Evolutionary conservation across 768 basidiomycete genomes (phyloP).

Genomic region (Tremella mesenterica): DNA sequence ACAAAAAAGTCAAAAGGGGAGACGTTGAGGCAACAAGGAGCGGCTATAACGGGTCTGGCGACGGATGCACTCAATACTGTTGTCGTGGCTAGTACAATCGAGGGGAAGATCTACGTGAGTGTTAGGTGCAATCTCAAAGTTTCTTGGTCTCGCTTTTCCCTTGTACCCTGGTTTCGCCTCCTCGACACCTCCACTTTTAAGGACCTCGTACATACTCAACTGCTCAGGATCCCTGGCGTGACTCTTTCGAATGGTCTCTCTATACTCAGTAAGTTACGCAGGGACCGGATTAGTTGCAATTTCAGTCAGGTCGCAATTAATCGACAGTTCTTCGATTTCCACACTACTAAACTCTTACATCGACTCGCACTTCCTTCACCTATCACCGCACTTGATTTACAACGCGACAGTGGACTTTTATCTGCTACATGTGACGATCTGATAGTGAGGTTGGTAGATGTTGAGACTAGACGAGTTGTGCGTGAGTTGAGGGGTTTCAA

Average conservation of each 20-base stretch:
- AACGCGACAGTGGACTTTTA: conserved; percentile 75
- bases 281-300: no score
- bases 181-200: no score
- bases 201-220: no score
- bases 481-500: conserved; percentile 78
- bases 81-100: conserved; percentile 74
- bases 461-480: conserved; percentile 79
- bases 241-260: no score
- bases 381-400: conserved; percentile 62
- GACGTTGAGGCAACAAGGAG: conserved; percentile 50
- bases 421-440: conserved; percentile 80
- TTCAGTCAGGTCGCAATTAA: neutral
- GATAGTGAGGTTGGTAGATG: conserved; percentile 74
- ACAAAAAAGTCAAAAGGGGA: no score
- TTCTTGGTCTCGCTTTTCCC: neutral
- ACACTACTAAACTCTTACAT: conserved; percentile 65
- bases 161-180: no score
- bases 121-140: no score
- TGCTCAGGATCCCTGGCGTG: no score
- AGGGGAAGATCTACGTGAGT: conserved; percentile 82
- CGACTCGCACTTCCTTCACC: conserved; percentile 61
- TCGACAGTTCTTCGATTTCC: conserved; percentile 89
- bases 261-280: no score
- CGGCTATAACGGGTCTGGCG: conserved; percentile 70
- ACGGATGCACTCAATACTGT: conserved; percentile 74